Evolutionary conservation across 1,139 yeast genomes (phyloP).

Genomic region (Wickerhamomyces sp.): DNA sequence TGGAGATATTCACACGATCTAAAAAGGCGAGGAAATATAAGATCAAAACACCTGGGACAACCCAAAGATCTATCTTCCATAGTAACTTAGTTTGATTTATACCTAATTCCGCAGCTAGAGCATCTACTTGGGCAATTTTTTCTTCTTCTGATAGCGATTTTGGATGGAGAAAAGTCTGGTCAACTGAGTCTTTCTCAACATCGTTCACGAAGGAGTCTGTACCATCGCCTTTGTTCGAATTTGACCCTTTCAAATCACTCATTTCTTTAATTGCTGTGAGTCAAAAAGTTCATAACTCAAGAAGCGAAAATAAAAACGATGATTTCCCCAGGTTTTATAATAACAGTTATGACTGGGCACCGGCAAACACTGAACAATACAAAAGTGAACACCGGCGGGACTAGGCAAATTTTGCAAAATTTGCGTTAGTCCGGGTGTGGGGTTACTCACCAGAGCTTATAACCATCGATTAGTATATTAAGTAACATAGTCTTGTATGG

Average conservation of each 20-base stretch:
- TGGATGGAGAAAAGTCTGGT: background rate
- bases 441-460: too few relatives aligned
- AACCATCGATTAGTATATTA: too few relatives aligned
- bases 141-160: slow-evolving; percentile 14
- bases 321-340: too few relatives aligned
- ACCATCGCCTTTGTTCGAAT: background rate
- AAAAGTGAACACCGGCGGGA: too few relatives aligned
- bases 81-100: slow-evolving; percentile 40
- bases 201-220: background rate
- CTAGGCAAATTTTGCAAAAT: too few relatives aligned
- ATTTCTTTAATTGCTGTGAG: background rate
- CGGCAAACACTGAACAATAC: too few relatives aligned
- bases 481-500: too few relatives aligned
- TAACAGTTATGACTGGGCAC: too few relatives aligned
- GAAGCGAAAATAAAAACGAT: too few relatives aligned
- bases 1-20: slow-evolving; percentile 57
- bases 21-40: slow-evolving; percentile 53
- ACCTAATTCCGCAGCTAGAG: slow-evolving; percentile 37
- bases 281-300: too few relatives aligned
- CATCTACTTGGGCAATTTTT: slow-evolving; percentile 26
- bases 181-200: background rate
- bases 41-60: slow-evolving; percentile 50
- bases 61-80: slow-evolving; percentile 45
- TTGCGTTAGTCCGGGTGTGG: background rate
- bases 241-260: background rate